phyloP scores from a whole-genome alignment of 306 rosid genomes.

The Quercus dentata region DNA sequence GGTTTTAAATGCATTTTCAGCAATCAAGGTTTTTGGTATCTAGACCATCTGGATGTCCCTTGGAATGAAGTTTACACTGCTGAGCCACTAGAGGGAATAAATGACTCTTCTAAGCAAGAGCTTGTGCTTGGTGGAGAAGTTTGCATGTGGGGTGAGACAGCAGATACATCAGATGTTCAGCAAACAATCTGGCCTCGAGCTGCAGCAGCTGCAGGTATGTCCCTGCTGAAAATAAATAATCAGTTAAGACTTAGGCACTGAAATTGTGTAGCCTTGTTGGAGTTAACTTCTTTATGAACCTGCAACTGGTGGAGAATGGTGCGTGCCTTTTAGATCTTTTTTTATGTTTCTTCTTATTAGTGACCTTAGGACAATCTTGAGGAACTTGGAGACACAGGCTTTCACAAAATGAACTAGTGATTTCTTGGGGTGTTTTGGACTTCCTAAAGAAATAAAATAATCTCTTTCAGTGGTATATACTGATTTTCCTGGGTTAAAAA shows the following conservation, averaged over 20 bases:
- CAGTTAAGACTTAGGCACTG: neutral
- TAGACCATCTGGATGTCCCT: slow-evolving; percentile 93
- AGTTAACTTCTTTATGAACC: neutral
- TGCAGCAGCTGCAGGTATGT: slow-evolving; percentile 96
- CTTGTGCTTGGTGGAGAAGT: slow-evolving; percentile 97
- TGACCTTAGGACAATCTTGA: too few relatives aligned
- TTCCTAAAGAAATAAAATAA: too few relatives aligned
- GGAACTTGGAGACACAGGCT: too few relatives aligned
- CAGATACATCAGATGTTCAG: slow-evolving; percentile 78
- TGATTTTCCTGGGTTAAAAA: too few relatives aligned
- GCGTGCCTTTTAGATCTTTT: too few relatives aligned
- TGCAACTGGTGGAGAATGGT: neutral
- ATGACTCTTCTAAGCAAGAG: slow-evolving; percentile 46
- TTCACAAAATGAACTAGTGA: too few relatives aligned
- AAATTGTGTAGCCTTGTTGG: neutral
- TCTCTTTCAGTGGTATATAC: too few relatives aligned
- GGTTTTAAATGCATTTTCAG: slow-evolving; percentile 97
- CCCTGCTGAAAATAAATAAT: neutral
- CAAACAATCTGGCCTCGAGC: slow-evolving; percentile 99
- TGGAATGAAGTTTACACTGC: slow-evolving; percentile 70
- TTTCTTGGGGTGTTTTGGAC: too few relatives aligned
- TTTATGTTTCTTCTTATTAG: too few relatives aligned
- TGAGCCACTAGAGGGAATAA: slow-evolving; percentile 82
- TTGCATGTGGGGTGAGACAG: slow-evolving; percentile 96
- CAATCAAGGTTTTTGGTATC: slow-evolving; percentile 95